phyloP scores from a whole-genome alignment of 1,284 basidiomycete species.

The Binderoboletus segoi region DNA sequence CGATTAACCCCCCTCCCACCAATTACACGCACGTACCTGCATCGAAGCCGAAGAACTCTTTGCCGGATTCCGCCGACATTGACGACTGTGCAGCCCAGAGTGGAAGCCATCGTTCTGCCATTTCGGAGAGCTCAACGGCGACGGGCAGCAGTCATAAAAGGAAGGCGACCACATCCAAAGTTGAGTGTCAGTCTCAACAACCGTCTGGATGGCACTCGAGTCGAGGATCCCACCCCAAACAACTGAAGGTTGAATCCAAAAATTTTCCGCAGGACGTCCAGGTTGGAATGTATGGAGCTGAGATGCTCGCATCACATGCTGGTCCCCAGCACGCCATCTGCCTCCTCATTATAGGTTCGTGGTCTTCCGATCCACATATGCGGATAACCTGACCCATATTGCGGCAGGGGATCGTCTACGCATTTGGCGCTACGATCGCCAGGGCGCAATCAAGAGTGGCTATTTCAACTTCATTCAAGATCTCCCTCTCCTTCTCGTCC shows the following conservation, averaged over 20 bases:
- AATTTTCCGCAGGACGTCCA: background rate
- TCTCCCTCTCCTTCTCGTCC: slow-evolving; percentile 34
- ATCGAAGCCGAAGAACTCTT: no score
- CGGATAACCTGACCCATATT: no score
- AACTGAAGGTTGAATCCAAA: background rate
- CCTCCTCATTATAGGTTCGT: background rate
- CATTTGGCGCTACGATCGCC: slow-evolving; percentile 8
- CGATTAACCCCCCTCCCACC: background rate
- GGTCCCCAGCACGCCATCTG: background rate
- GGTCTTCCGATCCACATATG: no score
- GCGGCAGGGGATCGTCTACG: background rate
- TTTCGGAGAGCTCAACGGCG: no score
- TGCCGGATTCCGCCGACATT: background rate
- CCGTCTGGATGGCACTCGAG: background rate
- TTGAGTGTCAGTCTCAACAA: no score
- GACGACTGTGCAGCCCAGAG: background rate
- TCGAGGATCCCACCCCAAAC: background rate
- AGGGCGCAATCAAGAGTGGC: background rate
- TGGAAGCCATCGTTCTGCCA: background rate
- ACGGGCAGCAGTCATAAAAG: no score
- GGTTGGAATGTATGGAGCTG: background rate
- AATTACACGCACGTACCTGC: background rate
- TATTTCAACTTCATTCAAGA: slow-evolving; percentile 22
- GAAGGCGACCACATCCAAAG: no score
- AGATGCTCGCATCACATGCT: background rate